A percentile compares a stretch with the other conserved stretches of the same genome.
Evolutionary conservation across 148 eudicot species (phyloP).

Genomic region (Linanthus parryae): DNA sequence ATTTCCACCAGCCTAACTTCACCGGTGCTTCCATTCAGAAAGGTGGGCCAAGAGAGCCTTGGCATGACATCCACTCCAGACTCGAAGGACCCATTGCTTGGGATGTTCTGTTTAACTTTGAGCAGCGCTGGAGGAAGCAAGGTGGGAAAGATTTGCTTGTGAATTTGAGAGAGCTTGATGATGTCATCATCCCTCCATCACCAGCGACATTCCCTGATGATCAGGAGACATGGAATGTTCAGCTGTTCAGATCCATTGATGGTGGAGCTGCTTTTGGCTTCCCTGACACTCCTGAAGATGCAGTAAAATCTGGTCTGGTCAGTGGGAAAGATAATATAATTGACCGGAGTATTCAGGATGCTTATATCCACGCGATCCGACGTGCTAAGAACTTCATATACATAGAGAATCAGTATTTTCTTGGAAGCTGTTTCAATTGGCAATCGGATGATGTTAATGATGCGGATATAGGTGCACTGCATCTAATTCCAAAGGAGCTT

Average conservation of each 20-base stretch:
- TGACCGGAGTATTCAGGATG: slow-evolving; percentile 81
- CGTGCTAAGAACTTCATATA: slow-evolving; percentile 66
- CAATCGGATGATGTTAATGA: slow-evolving; percentile 32
- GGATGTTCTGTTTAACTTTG: slow-evolving; percentile 82
- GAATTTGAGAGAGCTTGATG: slow-evolving; percentile 49
- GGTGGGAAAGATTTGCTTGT: slow-evolving; percentile 68
- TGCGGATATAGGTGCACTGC: slow-evolving; percentile 59
- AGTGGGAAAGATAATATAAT: slow-evolving; percentile 81
- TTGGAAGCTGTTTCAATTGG: slow-evolving; percentile 69
- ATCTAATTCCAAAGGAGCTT: slow-evolving; percentile 69
- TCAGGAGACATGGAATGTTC: slow-evolving; percentile 74
- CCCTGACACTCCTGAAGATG: slow-evolving; percentile 80
- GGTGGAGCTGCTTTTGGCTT: slow-evolving; percentile 89
- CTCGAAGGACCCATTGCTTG: slow-evolving; percentile 85
- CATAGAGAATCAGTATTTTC: slow-evolving; percentile 73
- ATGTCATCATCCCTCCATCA: slow-evolving; percentile 58
- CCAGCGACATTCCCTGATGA: slow-evolving; percentile 63
- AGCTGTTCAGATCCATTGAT: slow-evolving; percentile 74
- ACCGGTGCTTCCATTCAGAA: slow-evolving; percentile 47
- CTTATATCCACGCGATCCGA: slow-evolving; percentile 72
- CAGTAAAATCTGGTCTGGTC: slow-evolving; percentile 65
- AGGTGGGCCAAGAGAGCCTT: slow-evolving; percentile 89
- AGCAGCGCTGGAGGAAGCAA: slow-evolving; percentile 89
- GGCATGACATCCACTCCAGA: slow-evolving; percentile 82
- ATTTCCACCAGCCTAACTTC: slow-evolving; percentile 78